Evolutionary conservation across 257 asterid species (phyloP).

Genomic region (Jacaranda copaia): DNA sequence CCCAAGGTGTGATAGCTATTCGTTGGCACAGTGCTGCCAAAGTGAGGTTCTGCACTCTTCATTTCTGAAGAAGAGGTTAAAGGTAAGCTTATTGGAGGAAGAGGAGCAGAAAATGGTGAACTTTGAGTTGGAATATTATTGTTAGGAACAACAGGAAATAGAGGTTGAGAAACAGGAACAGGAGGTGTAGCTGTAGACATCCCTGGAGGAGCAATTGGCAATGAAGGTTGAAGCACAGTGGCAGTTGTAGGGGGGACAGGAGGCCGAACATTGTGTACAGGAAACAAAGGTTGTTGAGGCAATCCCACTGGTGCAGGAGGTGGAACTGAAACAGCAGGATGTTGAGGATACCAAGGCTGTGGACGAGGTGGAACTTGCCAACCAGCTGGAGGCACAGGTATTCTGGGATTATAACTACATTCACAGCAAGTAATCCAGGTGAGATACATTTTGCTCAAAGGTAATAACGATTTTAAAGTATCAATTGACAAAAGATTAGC

Average conservation of each 20-base stretch:
- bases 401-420: conserved; percentile 74
- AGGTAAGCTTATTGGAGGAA: conserved; percentile 51
- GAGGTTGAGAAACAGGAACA: conserved; percentile 71
- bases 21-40: conserved; percentile 42
- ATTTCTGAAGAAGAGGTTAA: conserved; percentile 50
- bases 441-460: conserved; percentile 25
- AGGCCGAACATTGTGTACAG: conserved; percentile 75
- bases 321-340: conserved; percentile 65
- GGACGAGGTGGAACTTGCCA: conserved; percentile 81
- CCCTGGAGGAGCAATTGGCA: conserved; percentile 76
- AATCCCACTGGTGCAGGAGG: conserved; percentile 68
- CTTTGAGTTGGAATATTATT: conserved; percentile 55
- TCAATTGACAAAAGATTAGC: neutral
- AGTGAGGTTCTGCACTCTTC: conserved; percentile 52
- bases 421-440: conserved; percentile 21
- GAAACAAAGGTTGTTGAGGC: conserved; percentile 86
- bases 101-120: conserved; percentile 59
- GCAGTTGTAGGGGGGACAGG: conserved; percentile 60
- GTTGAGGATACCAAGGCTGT: conserved; percentile 82
- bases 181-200: conserved; percentile 55
- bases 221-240: conserved; percentile 50
- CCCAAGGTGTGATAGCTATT: conserved; percentile 54
- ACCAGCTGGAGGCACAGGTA: conserved; percentile 66
- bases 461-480: neutral
- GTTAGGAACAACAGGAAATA: conserved; percentile 77